Base-by-base conservation (phyloP, 768 basidiomycete genomes). In the Mycena leptocephala region DNA sequence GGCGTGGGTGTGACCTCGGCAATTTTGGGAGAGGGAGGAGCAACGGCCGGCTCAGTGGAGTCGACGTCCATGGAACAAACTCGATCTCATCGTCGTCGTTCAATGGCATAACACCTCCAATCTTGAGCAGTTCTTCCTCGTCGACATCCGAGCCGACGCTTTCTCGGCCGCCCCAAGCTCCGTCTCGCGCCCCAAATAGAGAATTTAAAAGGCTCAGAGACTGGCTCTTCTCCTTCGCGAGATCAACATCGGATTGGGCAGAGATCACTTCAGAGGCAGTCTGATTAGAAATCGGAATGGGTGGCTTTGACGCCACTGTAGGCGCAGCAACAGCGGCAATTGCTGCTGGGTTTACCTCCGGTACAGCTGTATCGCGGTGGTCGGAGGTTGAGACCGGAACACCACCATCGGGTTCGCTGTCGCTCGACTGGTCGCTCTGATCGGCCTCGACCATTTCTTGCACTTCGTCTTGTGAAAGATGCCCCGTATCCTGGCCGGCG, bases 121-220 rank as follows among this genome's bases (percentile, higher is more conserved):
- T 56, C 77, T 82, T 84, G 26, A 81, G 79, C 59, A 83, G 39
- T 46, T 82, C 85, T 30, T 83, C 85, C 77, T 86, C 86, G 65
- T 92, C 92, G 48, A 92, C 82, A 32, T 92, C 93, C 1, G 91
- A 92, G 5, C 85, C 90, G 4, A 91, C 83, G 73, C 89, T 91
- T 81, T 94, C 94, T 28, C 83, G 82, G 8, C 90, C 93, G 3
- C 87, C 88, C 94, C 94, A 95, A 9, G 92, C 89, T 6, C 87
- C 87, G 16, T 86, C 86, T 10, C 79, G 78, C 22, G 83, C 85
- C 1, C 87, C 91, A 61, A 94, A 94, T 41, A 95, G 82, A 0
- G 89, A 87, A 8, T 86, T 81, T 0, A 94, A 83, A 22, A 95
- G 84, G 59, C 83, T 83, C 22, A 93, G 87, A 0, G 90, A 81